Percentiles rank a stretch among this genome's conserved stretches.
These are phyloP conservation scores for Gentiana macrophylla DNA, from an alignment of 257 asterid genomes.

Conservation along the genomic window DNA sequence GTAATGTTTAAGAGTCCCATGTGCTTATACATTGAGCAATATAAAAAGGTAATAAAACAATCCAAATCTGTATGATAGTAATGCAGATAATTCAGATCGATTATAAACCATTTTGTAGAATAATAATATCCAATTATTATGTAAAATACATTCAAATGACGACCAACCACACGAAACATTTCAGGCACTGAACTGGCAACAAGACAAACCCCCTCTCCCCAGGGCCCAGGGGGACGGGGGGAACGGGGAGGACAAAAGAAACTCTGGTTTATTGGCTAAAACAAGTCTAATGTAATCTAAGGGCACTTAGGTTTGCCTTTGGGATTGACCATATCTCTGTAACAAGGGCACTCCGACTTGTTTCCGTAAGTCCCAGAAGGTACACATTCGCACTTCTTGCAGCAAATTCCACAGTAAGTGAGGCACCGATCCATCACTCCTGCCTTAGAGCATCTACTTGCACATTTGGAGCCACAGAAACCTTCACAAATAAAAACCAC, in stretches of 20 bases:
- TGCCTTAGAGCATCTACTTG: constrained; percentile 27
- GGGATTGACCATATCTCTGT: constrained; percentile 28
- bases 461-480: constrained; percentile 21
- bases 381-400: constrained; percentile 31
- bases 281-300: constrained; percentile 3
- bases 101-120: too few relatives aligned
- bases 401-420: constrained; percentile 28
- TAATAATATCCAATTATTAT: too few relatives aligned
- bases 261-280: background rate
- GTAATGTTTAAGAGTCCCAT: too few relatives aligned
- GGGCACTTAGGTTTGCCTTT: constrained; percentile 40
- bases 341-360: constrained; percentile 37
- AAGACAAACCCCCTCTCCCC: too few relatives aligned
- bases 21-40: too few relatives aligned
- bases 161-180: too few relatives aligned
- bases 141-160: too few relatives aligned
- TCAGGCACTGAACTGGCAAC: too few relatives aligned
- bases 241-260: background rate
- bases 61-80: too few relatives aligned
- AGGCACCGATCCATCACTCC: constrained; percentile 29
- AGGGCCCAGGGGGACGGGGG: too few relatives aligned
- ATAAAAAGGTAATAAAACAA: too few relatives aligned
- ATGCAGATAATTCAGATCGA: too few relatives aligned
- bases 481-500: constrained; percentile 7
- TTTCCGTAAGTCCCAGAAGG: constrained; percentile 42